phyloP scores from a whole-genome alignment of 257 asterid genomes.

The Solanum raphanifolium region DNA sequence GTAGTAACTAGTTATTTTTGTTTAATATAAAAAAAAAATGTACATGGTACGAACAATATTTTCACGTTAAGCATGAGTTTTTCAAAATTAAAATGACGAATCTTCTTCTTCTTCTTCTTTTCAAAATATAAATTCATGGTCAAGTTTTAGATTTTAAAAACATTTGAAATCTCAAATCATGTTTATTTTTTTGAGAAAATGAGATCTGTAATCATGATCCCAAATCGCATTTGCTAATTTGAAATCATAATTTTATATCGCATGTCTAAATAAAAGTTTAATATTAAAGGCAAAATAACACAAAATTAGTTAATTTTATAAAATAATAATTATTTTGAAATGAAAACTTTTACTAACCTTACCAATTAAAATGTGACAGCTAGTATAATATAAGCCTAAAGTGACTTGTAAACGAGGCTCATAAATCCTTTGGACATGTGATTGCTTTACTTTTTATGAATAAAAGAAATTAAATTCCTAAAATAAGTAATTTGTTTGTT shows the following conservation, averaged over 20 bases:
- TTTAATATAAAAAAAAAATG: no score
- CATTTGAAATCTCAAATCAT: not conserved
- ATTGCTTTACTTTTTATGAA: not conserved
- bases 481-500: not conserved
- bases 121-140: no score
- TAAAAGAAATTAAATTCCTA: not conserved
- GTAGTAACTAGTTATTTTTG: no score
- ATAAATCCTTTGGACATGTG: not conserved
- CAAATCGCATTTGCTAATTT: not conserved
- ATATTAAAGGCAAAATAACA: not conserved
- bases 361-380: not conserved
- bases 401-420: not conserved
- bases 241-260: not conserved
- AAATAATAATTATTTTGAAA: not conserved
- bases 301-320: not conserved
- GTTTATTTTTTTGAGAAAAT: not conserved
- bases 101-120: no score
- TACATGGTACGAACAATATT: no score
- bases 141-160: no score
- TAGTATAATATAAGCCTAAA: not conserved
- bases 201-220: no score
- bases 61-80: not conserved
- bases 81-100: no score
- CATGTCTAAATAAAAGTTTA: not conserved
- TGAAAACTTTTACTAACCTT: not conserved